Evolutionary conservation across 2,329 filamentous ascomycete species (phyloP), one percentile per base, ranked within the genome.

Genomic region (Pseudopyricularia cyperi): DNA sequence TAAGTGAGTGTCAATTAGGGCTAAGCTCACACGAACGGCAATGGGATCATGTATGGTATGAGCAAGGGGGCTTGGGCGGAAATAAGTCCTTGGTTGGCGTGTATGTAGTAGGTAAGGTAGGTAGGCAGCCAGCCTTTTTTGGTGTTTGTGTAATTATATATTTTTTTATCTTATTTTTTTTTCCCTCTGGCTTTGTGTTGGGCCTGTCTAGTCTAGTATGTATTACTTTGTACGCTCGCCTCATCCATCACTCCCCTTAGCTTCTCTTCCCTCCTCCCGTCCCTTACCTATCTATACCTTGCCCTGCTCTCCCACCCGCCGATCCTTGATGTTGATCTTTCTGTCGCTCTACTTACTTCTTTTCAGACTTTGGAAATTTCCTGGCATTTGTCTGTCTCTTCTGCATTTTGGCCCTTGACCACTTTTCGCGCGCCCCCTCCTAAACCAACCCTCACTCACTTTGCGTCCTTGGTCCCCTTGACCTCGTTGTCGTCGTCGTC

Each of bases 291-390:
- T 44, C 12, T 44, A 44, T 44, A 44, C 39, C 39, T 44, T 24
- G 17, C 17, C 17, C 39, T 44, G 39, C 24, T 14, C 24, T n/a
- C n/a, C n/a, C n/a, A n/a, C 39, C 39, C 39, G 39, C 39, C 19
- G 39, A 44, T 44, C 15, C 30, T 9, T 50, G 4, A 5, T 30
- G 48, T 50, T 17, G 54, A 12, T 42, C 39, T 53, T 47, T 54
- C 33, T 42, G 50, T 24, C 35, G 7, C 19, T 9, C 12, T 17
- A 42, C 22, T 14, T 24, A 22, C 24, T 24, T 14, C 39, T 24
- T 24, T 44, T 19, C 17, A 19, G n/a, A 11, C 37, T 19, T 39
- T 19, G 3, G n/a, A 37, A n/a, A 11, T n/a, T 22, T 19, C 37
- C 37, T 42, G 22, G 11, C 17, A 17, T 42, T 42, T 42, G 37